A percentile compares a stretch with the other conserved stretches of the same genome.
phyloP scores from a whole-genome alignment of 371 early-diverging fungal species.

The Lichtheimia corymbifera region DNA sequence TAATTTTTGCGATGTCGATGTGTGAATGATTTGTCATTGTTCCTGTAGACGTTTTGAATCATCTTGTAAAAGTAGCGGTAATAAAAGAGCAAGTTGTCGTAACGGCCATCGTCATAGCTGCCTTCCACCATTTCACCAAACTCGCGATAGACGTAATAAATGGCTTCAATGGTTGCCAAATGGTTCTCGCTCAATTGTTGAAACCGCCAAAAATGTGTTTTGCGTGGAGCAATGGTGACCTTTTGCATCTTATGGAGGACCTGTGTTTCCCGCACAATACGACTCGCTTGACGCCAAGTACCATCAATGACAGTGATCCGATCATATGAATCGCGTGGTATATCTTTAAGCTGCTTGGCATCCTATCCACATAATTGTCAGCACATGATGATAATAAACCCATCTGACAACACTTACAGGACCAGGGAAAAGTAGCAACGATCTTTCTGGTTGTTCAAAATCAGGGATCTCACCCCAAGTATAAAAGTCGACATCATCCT shows the following conservation, averaged over 20 bases:
- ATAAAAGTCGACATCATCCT: slow-evolving; percentile 66
- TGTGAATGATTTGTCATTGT: slow-evolving; percentile 29
- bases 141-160: slow-evolving; percentile 88
- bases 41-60: slow-evolving; percentile 78
- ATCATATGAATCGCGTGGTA: slow-evolving; percentile 66
- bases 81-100: slow-evolving; percentile 87
- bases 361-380: slow-evolving; percentile 45
- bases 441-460: slow-evolving; percentile 65
- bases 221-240: slow-evolving; percentile 64
- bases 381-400: neutral
- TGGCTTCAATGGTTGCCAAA: slow-evolving; percentile 94
- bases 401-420: slow-evolving; percentile 50
- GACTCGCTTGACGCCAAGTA: slow-evolving; percentile 88
- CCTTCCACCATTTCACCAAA: slow-evolving; percentile 45
- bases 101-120: slow-evolving; percentile 54
- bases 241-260: slow-evolving; percentile 50
- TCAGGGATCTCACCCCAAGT: slow-evolving; percentile 54
- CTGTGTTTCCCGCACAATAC: slow-evolving; percentile 63
- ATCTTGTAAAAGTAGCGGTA: slow-evolving; percentile 84
- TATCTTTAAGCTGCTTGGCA: slow-evolving; percentile 65
- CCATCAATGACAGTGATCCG: slow-evolving; percentile 88
- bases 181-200: slow-evolving; percentile 73
- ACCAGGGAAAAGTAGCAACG: slow-evolving; percentile 88
- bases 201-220: slow-evolving; percentile 90
- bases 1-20: slow-evolving; percentile 33